Evolutionary conservation across 1,139 yeast species (phyloP).

Genomic region (Zygoascus hellenicus): DNA sequence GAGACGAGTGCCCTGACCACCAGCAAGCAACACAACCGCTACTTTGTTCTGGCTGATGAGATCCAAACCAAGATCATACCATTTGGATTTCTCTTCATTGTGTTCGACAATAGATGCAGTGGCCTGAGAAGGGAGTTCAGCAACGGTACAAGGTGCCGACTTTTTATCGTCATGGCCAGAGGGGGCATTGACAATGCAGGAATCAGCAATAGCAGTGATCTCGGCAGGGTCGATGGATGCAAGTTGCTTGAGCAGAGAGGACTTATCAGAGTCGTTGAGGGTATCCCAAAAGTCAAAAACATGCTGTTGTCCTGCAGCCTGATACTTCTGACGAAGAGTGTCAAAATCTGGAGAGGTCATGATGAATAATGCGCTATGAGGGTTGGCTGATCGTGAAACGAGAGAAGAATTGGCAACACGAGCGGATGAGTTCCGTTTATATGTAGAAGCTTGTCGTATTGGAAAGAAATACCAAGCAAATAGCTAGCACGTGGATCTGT

Average conservation of each 20-base stretch:
- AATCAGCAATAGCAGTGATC: conserved; percentile 29
- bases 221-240: conserved; percentile 33
- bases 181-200: conserved; percentile 19
- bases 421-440: no score
- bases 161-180: conserved; percentile 5
- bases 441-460: no score
- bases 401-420: no score
- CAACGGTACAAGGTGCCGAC: conserved; percentile 19
- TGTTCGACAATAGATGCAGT: conserved; percentile 33
- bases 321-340: conserved; percentile 26
- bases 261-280: conserved; percentile 28
- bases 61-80: conserved; percentile 58
- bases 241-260: conserved; percentile 31
- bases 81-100: conserved; percentile 30
- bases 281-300: conserved; percentile 37
- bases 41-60: conserved; percentile 70
- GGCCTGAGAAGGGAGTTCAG: conserved; percentile 34
- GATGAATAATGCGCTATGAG: conserved; percentile 1
- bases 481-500: no score
- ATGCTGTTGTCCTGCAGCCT: conserved; percentile 39
- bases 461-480: no score
- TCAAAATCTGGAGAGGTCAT: conserved; percentile 25
- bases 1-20: conserved; percentile 95
- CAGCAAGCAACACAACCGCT: conserved; percentile 89
- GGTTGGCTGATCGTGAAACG: no score